A percentile compares a stretch with the other conserved stretches of the same genome.
These are phyloP conservation scores for Alternaria postmessia DNA, from an alignment of 2,329 filamentous ascomycete species.

Conservation along the genomic window DNA sequence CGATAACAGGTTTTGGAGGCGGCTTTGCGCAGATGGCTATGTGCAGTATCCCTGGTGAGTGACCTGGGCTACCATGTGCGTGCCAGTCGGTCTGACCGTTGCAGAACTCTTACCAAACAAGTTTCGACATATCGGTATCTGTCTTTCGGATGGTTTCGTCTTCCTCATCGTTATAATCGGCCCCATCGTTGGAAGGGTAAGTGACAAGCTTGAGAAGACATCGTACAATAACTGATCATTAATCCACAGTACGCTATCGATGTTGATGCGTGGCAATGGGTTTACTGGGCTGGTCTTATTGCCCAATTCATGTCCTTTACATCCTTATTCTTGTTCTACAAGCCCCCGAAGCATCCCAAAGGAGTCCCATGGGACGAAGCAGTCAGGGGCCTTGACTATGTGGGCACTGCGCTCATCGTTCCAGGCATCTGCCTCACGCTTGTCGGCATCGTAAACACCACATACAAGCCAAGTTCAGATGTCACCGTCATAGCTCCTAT, in stretches of 20 bases:
- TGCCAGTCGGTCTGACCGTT: neutral
- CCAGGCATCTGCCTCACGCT: constrained; percentile 38
- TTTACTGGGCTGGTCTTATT: constrained; percentile 35
- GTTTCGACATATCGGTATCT: constrained; percentile 18
- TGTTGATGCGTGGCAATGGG: constrained; percentile 30
- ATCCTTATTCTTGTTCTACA: constrained; percentile 21
- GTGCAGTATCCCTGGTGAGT: constrained; percentile 54
- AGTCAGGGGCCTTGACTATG: constrained; percentile 43
- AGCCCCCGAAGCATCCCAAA: neutral
- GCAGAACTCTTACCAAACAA: constrained; percentile 19
- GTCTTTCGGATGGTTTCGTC: constrained; percentile 48
- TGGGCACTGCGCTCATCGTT: constrained; percentile 39
- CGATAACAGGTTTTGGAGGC: constrained; percentile 56
- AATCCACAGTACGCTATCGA: constrained; percentile 16
- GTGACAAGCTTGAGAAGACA: neutral
- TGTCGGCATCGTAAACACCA: constrained; percentile 47
- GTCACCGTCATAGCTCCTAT: constrained; percentile 44
- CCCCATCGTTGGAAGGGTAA: neutral
- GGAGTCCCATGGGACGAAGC: constrained; percentile 27
- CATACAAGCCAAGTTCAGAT: constrained; percentile 33
- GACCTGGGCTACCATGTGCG: neutral
- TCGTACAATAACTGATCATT: neutral
- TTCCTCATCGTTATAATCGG: constrained; percentile 50
- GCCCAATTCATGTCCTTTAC: constrained; percentile 34
- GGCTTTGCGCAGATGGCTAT: constrained; percentile 56